Base-by-base conservation (phyloP, 306 rosid species). In the Amphicarpaea edgeworthii region DNA sequence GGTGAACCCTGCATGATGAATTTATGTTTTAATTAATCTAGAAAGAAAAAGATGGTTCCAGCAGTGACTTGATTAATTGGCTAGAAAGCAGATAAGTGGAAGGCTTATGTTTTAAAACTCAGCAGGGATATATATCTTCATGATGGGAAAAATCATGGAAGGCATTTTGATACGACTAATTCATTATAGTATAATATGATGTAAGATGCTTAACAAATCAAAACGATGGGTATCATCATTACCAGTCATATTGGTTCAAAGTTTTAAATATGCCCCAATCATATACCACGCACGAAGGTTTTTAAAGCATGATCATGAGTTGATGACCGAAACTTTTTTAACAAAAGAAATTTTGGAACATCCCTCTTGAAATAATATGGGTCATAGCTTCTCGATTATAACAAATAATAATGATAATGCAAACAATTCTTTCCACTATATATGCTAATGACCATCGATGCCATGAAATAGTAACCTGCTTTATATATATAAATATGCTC, bases 141-240 rank as follows among this genome's bases (percentile, higher is more conserved):
- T 70, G 77, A 78, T 60, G 72, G 72, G 45, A 60, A 49, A 70
- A 64, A 45, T 70, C 45, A 60, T 47, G 55, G 46, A 42, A 61
- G 69, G 67, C 19, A 24, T 79, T 73, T 61, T 19, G 50, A 59
- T 28, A 58, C 16, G 68, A 73, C 26, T n/a, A 41, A 17, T 24
- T 42, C 58, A 41, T 16, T n/a, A 42, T 72, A 72, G 58, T n/a
- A n/a, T n/a, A n/a, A 58, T 73, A 58, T 58, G 58, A 9, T 16
- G 58, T 26, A 72, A 58, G 70, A 59, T 73, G 58, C 70, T 60
- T 45, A 28, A 73, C 15, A 60, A 73, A 73, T 73, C 15, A 59
- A 43, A 62, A 60, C 32, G 49, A 2, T 61, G 69, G 60, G 61
- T 37, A 37, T 75, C 41, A 63, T 64, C 65, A 76, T 64, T 61